Percentiles rank a stretch among this genome's conserved stretches.
Evolutionary conservation across 1,284 basidiomycete species (phyloP).

Genomic region (Moniliella sp.): DNA sequence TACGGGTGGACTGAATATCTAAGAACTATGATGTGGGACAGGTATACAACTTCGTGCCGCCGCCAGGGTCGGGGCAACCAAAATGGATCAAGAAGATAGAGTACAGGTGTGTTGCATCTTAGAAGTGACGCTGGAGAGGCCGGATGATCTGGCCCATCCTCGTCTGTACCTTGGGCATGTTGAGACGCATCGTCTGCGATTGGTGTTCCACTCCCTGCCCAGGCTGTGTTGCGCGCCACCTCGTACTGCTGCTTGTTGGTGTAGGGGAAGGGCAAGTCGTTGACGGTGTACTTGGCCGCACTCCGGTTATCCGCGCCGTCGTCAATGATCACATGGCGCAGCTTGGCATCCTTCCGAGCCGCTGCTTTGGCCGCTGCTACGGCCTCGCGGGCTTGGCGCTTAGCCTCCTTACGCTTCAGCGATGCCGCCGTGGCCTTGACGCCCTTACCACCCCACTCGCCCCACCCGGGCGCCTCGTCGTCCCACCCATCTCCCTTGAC

Average conservation of each 20-base stretch:
- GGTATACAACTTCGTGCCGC: too few relatives aligned
- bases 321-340: slow-evolving; percentile 73
- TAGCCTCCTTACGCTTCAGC: slow-evolving; percentile 1
- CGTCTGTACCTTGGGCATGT: too few relatives aligned
- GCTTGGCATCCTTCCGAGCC: slow-evolving; percentile 58
- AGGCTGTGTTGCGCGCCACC: slow-evolving; percentile 56
- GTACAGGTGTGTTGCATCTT: too few relatives aligned
- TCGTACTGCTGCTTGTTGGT: slow-evolving; percentile 75
- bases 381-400: not conserved
- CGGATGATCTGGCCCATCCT: too few relatives aligned
- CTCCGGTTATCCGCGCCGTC: slow-evolving; percentile 83
- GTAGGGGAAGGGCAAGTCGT: slow-evolving; percentile 69
- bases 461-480: slow-evolving; percentile 95
- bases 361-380: slow-evolving; percentile 50
- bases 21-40: too few relatives aligned
- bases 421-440: slow-evolving; percentile 21
- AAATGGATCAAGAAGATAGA: too few relatives aligned
- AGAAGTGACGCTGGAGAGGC: too few relatives aligned
- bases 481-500: too few relatives aligned
- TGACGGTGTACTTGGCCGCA: slow-evolving; percentile 63
- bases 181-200: too few relatives aligned
- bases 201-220: slow-evolving; percentile 87
- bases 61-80: too few relatives aligned
- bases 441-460: slow-evolving; percentile 71
- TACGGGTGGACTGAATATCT: too few relatives aligned